Base-by-base conservation (phyloP, 2,329 filamentous ascomycete genomes). In the Gnomoniopsis sp. region DNA sequence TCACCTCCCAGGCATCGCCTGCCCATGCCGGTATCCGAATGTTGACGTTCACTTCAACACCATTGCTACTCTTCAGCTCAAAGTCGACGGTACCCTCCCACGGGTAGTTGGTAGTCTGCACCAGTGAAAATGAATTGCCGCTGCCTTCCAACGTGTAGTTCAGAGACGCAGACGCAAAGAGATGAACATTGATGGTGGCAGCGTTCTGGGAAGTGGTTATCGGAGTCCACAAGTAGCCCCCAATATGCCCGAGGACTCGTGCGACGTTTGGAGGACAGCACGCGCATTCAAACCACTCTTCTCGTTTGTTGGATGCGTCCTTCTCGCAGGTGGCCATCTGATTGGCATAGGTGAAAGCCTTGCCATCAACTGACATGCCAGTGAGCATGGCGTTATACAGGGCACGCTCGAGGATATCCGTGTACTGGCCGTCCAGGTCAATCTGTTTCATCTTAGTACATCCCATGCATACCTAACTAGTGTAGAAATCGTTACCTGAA, bases 381-480 rank as follows among this genome's bases (percentile, higher is more conserved):
- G 79, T 83, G 68, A 86, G 74, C 17, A 86, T 77, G n/a, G 79
- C 78, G 64, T 87, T 87, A 67, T 84, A 86, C 1, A 87, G 74
- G 59, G 77, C 81, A 1, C 85, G 68, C 65, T 87, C 84, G 76
- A 87, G 81, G 36, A 86, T 71, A 65, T 87, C 84, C 0, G 74
- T 77, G 62, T 82, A 85, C 30, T 75, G 74, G 1, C 76, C 71
- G 64, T 85, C 71, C 11, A 85, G 71, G 33, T 85, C 77, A 30
- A 59, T 52, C 57, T 59, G 22, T 22, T 2, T 12, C 21, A 21
- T 33, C 30, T 57, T 6, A 56, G 30, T 49, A 33, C 11, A 4
- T 17, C 3, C 17, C 4, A 6, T 6, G 10, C 11, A 49, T 4
- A 7, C 2, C 1, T 3, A 21, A 33, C 17, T 11, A 2, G 1